phyloP scores from a whole-genome alignment of 768 basidiomycete genomes.

The Xerocomellus intermedius region DNA sequence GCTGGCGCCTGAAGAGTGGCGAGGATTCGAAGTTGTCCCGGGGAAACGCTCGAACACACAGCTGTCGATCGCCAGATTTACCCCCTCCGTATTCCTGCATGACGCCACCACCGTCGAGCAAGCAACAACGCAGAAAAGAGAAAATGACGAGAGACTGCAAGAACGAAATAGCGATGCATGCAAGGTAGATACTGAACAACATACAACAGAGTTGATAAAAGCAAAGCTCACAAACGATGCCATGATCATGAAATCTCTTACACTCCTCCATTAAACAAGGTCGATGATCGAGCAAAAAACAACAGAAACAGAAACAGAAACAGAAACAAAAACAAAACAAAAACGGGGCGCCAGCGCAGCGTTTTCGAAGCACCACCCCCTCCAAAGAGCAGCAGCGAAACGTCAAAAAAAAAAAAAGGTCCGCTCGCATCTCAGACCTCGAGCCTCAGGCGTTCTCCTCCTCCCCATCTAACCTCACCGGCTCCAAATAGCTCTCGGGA shows the following conservation, averaged over 20 bases:
- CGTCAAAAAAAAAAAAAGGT: background rate
- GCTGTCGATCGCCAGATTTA: no score
- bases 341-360: constrained; percentile 17
- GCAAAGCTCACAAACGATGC: background rate
- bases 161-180: background rate
- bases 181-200: constrained; percentile 6
- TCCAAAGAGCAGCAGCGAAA: background rate
- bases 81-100: no score
- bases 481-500: constrained; percentile 75
- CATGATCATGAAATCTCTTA: background rate
- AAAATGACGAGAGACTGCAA: background rate
- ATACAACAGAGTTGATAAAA: constrained; percentile 19
- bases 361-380: background rate
- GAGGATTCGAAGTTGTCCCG: no score
- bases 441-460: constrained; percentile 12
- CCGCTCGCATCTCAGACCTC: background rate
- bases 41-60: no score
- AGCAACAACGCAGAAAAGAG: background rate
- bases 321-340: background rate
- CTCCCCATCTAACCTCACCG: constrained; percentile 39
- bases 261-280: background rate
- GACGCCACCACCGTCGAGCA: no score
- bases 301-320: background rate
- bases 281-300: background rate
- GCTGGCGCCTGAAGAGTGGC: no score